Base-by-base conservation (phyloP, 805 yeast genomes). In the Scheffersomyces stipitis region DNA sequence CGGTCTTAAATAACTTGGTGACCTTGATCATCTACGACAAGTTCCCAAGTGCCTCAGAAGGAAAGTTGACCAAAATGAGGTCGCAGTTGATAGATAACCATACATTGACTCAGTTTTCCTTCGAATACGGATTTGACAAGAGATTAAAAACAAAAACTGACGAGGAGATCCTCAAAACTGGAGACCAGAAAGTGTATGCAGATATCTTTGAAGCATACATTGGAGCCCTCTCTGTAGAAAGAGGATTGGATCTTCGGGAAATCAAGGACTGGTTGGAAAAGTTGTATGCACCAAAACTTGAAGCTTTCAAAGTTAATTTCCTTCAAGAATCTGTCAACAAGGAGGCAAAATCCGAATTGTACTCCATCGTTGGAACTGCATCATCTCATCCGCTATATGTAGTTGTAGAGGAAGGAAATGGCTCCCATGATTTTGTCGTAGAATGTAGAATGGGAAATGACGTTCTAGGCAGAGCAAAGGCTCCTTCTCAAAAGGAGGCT, bases 181-280 rank as follows among this genome's bases (percentile, higher is more conserved):
- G 86, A 6, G 78, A 73, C 40, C 75, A 75, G 45, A 93, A 93
- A 54, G 66, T 85, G 3, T 75, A 75, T 52, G 96, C 98, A 0
- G 99, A 91, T 68, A 80, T 85, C 0, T 86, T 91, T 56, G 99
- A 93, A 62, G 96, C 98, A 0, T 91, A 91, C 48, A 73, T 93
- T 31, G 98, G 96, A 5, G 99, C 95, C 0, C 60, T 91, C 22
- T 73, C 75, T 5, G 67, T 78, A 15, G 95, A 86, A 44, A 66
- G 75, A 28, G 64, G 63, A 9, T 58, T 64, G 13, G 75, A 79
- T 41, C 63, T 75, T 33, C 56, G 64, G 2, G 69, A 60, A 15
- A 72, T 84, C 5, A 72, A 73, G 45, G 58, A 66, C 9, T 85
- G 91, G 91, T 54, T 85, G 18, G 49, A 57, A 4, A 57, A 64